Conservation (phyloP, 129 eudicot genomes). For the Artemisia tridentata region DNA sequence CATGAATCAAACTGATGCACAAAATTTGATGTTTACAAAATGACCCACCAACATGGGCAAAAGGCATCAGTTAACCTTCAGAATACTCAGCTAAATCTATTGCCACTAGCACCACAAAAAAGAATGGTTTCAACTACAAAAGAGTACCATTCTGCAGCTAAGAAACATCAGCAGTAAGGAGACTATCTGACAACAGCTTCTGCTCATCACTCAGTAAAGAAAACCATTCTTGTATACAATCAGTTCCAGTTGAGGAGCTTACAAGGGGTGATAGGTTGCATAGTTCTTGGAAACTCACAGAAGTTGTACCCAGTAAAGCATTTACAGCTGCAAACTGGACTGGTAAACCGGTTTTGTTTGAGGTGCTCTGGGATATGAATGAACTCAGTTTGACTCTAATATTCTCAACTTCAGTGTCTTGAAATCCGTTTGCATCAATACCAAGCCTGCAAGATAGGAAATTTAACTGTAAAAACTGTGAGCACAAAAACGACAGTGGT, state of each 20-base stretch:
- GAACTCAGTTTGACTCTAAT: constrained; percentile 45
- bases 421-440: constrained; percentile 47
- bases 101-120: constrained; percentile 32
- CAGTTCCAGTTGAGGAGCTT: constrained; percentile 27
- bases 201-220: constrained; percentile 54
- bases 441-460: constrained; percentile 52
- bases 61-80: constrained; percentile 15
- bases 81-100: constrained; percentile 18
- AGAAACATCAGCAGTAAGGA: constrained; percentile 27
- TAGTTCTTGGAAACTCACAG: constrained; percentile 49
- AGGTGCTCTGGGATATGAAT: constrained; percentile 33
- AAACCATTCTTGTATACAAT: constrained; percentile 53
- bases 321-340: constrained; percentile 49
- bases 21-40: constrained; percentile 4
- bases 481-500: neutral
- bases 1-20: neutral
- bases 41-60: neutral
- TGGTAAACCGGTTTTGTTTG: constrained; percentile 24
- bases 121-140: constrained; percentile 19
- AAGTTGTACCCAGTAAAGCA: constrained; percentile 52
- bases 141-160: constrained; percentile 5
- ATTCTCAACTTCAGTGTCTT: constrained; percentile 51
- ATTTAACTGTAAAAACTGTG: neutral
- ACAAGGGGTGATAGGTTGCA: constrained; percentile 27
- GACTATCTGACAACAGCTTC: constrained; percentile 37